Conservation (phyloP, 768 basidiomycete species). For the Pleurotus platypus region DNA sequence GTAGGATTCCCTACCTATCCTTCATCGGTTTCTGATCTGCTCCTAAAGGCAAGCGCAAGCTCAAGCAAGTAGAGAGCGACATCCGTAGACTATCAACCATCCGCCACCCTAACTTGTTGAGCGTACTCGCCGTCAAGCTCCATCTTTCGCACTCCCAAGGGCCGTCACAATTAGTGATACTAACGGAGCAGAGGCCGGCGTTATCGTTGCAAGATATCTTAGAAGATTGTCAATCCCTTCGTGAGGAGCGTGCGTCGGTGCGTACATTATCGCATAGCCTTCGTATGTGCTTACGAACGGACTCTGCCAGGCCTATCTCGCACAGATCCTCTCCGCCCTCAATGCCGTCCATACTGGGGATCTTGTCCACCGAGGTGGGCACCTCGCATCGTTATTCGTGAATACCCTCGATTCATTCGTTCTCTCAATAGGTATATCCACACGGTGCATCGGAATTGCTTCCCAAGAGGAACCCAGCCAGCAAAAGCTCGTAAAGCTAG, state of each 20-base stretch:
- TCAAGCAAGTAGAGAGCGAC: constrained; percentile 63
- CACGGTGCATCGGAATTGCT: constrained; percentile 59
- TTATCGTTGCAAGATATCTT: constrained; percentile 70
- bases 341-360: constrained; percentile 62
- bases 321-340: constrained; percentile 68
- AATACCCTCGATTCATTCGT: not conserved
- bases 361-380: constrained; percentile 66
- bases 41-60: constrained; percentile 58
- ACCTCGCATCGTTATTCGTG: not conserved
- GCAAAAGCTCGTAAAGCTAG: constrained; percentile 69
- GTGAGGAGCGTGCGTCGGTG: constrained; percentile 68
- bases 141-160: constrained; percentile 44
- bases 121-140: constrained; percentile 65
- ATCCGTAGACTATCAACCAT: constrained; percentile 57
- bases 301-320: constrained; percentile 62
- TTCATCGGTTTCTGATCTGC: not conserved
- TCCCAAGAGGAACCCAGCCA: constrained; percentile 46
- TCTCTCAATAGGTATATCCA: constrained; percentile 44
- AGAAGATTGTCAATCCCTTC: constrained; percentile 72
- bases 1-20: constrained; percentile 20
- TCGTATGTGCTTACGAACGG: not conserved
- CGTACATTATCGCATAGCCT: constrained; percentile 15
- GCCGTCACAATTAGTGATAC: constrained; percentile 55
- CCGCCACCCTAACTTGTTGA: constrained; percentile 63
- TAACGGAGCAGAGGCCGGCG: constrained; percentile 69